A percentile compares a stretch with the other conserved stretches of the same genome.
phyloP scores from a whole-genome alignment of 805 yeast genomes.

The Jamesozyma hellenica region DNA sequence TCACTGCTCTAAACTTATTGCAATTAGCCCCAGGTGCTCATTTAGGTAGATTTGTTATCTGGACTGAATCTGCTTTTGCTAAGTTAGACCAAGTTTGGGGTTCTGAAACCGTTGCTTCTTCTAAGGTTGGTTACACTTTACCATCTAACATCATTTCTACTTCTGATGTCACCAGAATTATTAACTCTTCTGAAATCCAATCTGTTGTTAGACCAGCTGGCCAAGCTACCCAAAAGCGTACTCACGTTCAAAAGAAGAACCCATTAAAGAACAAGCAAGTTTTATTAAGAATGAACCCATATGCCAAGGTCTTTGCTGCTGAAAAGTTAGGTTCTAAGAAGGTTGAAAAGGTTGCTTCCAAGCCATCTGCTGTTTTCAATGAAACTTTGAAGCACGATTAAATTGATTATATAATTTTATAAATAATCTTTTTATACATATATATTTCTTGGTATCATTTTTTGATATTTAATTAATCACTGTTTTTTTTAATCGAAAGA shows the following conservation, averaged over 20 bases:
- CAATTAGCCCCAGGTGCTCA: conserved; percentile 99
- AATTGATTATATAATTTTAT: conserved; percentile 5
- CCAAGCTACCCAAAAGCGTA: conserved; percentile 84
- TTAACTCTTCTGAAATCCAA: conserved; percentile 99
- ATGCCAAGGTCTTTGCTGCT: conserved; percentile 94
- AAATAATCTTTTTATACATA: conserved; percentile 1
- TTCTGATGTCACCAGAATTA: conserved; percentile 93
- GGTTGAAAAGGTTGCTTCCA: conserved; percentile 54
- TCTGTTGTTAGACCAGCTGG: conserved; percentile 95
- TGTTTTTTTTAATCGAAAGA: too few relatives aligned
- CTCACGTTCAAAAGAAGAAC: conserved; percentile 96
- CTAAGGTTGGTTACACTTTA: conserved; percentile 82
- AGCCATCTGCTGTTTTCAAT: conserved; percentile 64
- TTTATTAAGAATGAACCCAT: conserved; percentile 96
- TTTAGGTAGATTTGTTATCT: conserved; percentile 98
- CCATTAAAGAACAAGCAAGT: conserved; percentile 99
- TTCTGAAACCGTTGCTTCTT: conserved; percentile 71
- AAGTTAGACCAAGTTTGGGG: conserved; percentile 96
- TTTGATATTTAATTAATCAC: not conserved
- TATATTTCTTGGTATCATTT: not conserved
- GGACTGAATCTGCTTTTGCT: conserved; percentile 98
- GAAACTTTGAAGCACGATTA: conserved; percentile 57
- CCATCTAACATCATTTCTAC: conserved; percentile 91
- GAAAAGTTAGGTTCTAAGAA: conserved; percentile 81
- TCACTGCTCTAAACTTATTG: conserved; percentile 83